These are phyloP conservation scores for Pisolithus orientalis DNA, from an alignment of 768 basidiomycete species.

Conservation along the genomic window DNA sequence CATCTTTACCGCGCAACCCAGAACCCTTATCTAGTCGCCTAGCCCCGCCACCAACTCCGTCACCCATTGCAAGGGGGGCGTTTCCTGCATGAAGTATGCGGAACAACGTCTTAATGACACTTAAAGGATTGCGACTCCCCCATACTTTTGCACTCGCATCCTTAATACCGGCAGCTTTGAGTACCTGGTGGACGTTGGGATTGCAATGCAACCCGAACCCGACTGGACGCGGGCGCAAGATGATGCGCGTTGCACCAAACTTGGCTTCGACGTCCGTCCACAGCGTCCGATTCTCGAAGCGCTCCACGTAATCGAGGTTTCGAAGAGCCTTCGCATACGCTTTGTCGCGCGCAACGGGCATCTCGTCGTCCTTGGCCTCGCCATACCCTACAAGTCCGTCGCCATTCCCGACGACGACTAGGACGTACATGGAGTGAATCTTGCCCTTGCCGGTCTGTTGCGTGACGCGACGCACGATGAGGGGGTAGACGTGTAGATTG, in stretches of 20 bases:
- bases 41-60: conserved; percentile 71
- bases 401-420: conserved; percentile 78
- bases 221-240: conserved; percentile 75
- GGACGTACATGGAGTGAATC: conserved; percentile 52
- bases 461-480: conserved; percentile 53
- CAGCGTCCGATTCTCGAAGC: conserved; percentile 93
- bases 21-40: conserved; percentile 67
- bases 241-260: conserved; percentile 75
- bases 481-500: conserved; percentile 34
- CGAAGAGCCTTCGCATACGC: conserved; percentile 67
- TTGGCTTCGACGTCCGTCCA: conserved; percentile 88
- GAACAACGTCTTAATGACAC: conserved; percentile 73
- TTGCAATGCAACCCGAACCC: conserved; percentile 93
- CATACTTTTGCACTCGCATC: conserved; percentile 94
- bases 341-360: conserved; percentile 45
- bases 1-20: conserved; percentile 61
- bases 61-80: conserved; percentile 74
- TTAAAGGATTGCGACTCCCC: conserved; percentile 75
- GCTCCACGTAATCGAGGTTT: conserved; percentile 88
- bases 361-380: conserved; percentile 67
- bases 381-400: conserved; percentile 80
- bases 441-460: conserved; percentile 96
- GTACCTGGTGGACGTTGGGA: conserved; percentile 80
- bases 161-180: conserved; percentile 92
- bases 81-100: conserved; percentile 83